A percentile compares a stretch with the other conserved stretches of the same genome.
phyloP scores from a whole-genome alignment of 441 rosid genomes.

The Dalechampia spathulata region DNA sequence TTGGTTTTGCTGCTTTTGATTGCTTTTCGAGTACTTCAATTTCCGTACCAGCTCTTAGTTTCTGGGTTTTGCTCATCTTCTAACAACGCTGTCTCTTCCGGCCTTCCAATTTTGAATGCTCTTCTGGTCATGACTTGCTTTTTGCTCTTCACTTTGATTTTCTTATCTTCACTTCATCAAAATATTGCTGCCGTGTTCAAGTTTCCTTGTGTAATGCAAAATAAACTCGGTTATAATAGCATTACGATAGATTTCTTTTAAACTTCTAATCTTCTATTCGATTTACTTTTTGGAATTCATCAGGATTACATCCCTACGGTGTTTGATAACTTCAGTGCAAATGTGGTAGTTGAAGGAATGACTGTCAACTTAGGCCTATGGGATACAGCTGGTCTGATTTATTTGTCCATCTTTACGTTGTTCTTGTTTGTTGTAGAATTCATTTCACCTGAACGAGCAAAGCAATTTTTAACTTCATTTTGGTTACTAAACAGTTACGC shows the following conservation, averaged over 20 bases:
- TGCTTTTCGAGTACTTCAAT: conserved; percentile 1
- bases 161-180: too few relatives aligned
- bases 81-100: neutral
- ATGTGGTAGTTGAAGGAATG: conserved; percentile 83
- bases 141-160: too few relatives aligned
- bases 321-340: conserved; percentile 97
- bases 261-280: neutral
- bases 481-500: too few relatives aligned
- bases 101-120: conserved; percentile 10
- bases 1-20: conserved; percentile 29
- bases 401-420: neutral
- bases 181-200: too few relatives aligned
- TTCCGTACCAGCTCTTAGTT: neutral
- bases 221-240: too few relatives aligned
- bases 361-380: conserved; percentile 93
- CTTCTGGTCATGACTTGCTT: conserved; percentile 10
- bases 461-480: too few relatives aligned
- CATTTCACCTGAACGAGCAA: too few relatives aligned
- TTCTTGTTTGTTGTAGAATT: neutral
- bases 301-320: conserved; percentile 99
- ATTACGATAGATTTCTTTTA: too few relatives aligned
- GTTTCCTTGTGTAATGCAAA: too few relatives aligned
- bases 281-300: conserved; percentile 13
- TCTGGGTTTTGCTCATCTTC: conserved; percentile 13
- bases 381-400: conserved; percentile 95